A percentile compares a stretch with the other conserved stretches of the same genome.
phyloP scores from a whole-genome alignment of 2,329 filamentous ascomycete genomes.

The Ceratocystis papillata region DNA sequence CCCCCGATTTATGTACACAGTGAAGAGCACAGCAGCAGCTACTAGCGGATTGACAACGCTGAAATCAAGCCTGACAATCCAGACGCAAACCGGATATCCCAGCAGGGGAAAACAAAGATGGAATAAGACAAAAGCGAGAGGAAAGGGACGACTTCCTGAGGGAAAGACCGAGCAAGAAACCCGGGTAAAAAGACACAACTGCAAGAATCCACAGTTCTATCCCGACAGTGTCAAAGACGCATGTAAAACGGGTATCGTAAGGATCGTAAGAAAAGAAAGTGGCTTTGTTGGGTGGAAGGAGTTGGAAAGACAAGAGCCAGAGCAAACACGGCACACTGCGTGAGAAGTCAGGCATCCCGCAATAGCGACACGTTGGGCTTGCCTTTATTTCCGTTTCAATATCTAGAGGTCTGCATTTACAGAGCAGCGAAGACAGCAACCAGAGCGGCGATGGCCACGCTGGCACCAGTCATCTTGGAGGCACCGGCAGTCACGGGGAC shows the following conservation, averaged over 20 bases:
- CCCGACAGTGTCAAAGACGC: conserved; percentile 17
- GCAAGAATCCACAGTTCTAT: conserved; percentile 3
- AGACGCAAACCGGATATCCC: background rate
- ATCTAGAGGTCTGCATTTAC: conserved; percentile 17
- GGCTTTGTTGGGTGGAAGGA: background rate
- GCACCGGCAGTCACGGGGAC: conserved; percentile 24
- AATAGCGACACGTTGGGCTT: background rate
- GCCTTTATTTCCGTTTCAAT: conserved; percentile 2
- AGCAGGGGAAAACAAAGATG: background rate
- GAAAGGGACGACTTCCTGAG: background rate
- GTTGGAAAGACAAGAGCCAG: background rate
- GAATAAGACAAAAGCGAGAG: conserved; percentile 2
- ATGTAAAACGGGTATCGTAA: conserved; percentile 24
- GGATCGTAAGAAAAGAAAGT: conserved; percentile 24
- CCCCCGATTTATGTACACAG: background rate
- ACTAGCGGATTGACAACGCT: background rate
- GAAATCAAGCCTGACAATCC: background rate
- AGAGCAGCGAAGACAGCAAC: conserved; percentile 20
- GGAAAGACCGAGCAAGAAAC: background rate
- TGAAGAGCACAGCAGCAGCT: background rate
- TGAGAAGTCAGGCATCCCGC: conserved; percentile 9
- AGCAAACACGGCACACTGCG: background rate
- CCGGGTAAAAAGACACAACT: conserved; percentile 10
- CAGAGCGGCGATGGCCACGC: conserved; percentile 15
- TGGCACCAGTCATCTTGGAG: conserved; percentile 17